phyloP scores from a whole-genome alignment of 495 filamentous ascomycete species.

The Penicillium psychrofluorescens region DNA sequence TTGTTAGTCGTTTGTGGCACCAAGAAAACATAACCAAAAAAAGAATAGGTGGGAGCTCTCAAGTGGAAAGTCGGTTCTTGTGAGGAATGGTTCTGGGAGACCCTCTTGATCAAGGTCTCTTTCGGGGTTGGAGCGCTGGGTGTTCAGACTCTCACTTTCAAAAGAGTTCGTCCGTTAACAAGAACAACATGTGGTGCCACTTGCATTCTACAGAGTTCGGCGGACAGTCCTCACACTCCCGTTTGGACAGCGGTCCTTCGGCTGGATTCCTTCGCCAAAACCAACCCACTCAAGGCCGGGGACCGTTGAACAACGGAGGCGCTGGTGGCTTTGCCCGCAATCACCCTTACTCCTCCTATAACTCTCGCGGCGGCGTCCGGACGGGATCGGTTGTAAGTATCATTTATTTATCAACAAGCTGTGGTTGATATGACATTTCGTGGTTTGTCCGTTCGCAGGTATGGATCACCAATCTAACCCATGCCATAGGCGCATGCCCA shows the following conservation, averaged over 20 bases:
- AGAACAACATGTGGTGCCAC: not conserved
- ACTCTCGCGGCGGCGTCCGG: not conserved
- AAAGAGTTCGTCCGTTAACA: not conserved
- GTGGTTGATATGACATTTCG: not conserved
- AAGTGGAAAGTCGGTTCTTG: conserved; percentile 12
- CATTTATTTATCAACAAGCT: not conserved
- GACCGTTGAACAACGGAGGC: conserved; percentile 1
- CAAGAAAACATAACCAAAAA: not conserved
- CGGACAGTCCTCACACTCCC: not conserved
- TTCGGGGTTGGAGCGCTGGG: not conserved
- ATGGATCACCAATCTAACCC: not conserved
- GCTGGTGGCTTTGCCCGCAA: not conserved
- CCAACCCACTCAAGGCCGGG: conserved; percentile 5
- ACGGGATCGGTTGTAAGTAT: not conserved
- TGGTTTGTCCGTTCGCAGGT: too few relatives aligned
- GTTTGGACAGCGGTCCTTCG: conserved; percentile 3
- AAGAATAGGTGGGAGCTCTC: conserved; percentile 2
- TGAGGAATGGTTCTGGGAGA: not conserved
- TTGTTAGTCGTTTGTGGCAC: not conserved
- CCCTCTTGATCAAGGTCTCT: not conserved
- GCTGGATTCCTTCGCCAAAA: conserved; percentile 6
- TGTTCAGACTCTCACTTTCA: not conserved
- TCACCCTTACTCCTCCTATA: not conserved
- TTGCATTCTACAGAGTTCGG: not conserved
- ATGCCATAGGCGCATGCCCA: not conserved